Evolutionary conservation across 2,329 filamentous ascomycete genomes (phyloP), one percentile per base, ranked within the genome.

Genomic region (Eutypa lata): DNA sequence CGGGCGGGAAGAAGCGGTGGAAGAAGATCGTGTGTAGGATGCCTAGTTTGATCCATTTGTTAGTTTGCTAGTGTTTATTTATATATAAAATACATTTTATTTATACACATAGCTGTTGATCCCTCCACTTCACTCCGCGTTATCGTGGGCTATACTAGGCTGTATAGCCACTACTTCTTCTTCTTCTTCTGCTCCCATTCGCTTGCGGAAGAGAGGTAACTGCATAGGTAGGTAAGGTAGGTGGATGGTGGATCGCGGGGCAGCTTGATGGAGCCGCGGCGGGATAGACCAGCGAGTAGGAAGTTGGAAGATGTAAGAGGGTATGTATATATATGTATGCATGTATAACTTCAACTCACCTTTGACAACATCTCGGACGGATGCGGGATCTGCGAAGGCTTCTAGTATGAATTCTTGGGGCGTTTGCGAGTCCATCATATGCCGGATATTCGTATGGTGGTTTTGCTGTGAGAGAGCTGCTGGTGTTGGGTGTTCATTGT

Each of bases 1-100:
- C 82, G 53, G 90, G 87, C 53, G 91, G 91, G 78, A 97, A 97
- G 82, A 93, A 96, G 67, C 94, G 89, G 76, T 97, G 92, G 81
- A 97, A 97, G 84, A 97, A 99, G 71, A 97, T 97, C 48, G 92
- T 95, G 72, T 97, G 92, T 48, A 97, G 82, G 69, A 97, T 89
- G 58, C 89, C 93, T 96, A 65, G 26, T 6, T 37, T 13, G 5
- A n/a, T 16, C 38, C 14, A n/a, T 47, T 40, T 50, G 42, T 56
- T 54, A 42, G 55, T 50, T 56, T 56, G 57, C 54, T 52, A 44
- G 45, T n/a, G n/a, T n/a, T n/a, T n/a, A n/a, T n/a, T n/a, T n/a
- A n/a, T n/a, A n/a, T n/a, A n/a, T n/a, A n/a, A n/a, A n/a, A n/a
- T n/a, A n/a, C n/a, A n/a, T n/a, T n/a, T n/a, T n/a, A n/a, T n/a